Base-by-base conservation (phyloP, 129 eudicot genomes). In the Dittrichia graveolens region DNA sequence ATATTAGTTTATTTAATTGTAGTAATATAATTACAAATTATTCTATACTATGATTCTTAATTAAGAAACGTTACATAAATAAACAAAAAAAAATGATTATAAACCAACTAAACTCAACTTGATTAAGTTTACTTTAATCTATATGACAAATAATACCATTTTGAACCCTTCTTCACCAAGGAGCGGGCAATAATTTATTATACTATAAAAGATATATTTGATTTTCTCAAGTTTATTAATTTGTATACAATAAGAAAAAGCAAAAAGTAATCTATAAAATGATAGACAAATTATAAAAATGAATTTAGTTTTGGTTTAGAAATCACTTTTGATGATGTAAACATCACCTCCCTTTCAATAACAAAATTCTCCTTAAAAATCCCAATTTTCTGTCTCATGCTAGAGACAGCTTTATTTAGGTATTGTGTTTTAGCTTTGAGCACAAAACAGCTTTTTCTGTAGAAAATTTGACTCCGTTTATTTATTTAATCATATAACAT, bases 301-400 rank as follows among this genome's bases (percentile, higher is more conserved):
- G 5, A 58, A 60, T 12, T 35, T 48, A 60, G 7, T 34, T 12
- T 35, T 11, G n/a, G 45, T 60, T 60, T 24, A 24, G 31, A 24
- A 24, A 24, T 24, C 31, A 14, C 40, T 61, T 61, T 40, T 61
- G 31, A 24, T 24, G 31, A 24, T 24, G 67, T 39, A 38, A 40
- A 61, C 39, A 15, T 39, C 34, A 5, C 67, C 39, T 61, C 67
- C 52, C 8, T 59, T 59, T 46, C 40, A 61, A 53, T 14, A 73
- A 43, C 47, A 75, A 65, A 52, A 64, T 14, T 11, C 50, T 60
- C 71, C 75, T 77, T 69, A 77, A 77, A 77, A 69, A 38, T 62
- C 65, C 71, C 76, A 77, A 77, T 47, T 77, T 77, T 69, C 81
- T 77, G 71, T 69, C 76, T 69, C 74, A 56, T 76, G 10, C 48